Evolutionary conservation across 2,329 filamentous ascomycete genomes (phyloP).

Genomic region (Microsporum audouinii): DNA sequence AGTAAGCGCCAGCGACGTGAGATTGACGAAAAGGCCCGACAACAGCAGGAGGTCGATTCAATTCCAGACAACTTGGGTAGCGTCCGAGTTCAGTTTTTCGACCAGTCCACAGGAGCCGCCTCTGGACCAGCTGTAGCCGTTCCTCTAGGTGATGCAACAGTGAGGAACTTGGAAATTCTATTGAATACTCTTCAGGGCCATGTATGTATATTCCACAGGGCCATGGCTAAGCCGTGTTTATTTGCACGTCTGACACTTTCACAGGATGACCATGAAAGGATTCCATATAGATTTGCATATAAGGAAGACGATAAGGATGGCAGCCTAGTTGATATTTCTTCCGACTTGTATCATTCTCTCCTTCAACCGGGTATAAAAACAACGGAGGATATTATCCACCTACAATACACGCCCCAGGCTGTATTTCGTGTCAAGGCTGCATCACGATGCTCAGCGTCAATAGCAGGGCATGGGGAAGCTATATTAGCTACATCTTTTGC

Average conservation of each 20-base stretch:
- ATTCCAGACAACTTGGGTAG: conserved; percentile 60
- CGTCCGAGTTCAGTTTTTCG: conserved; percentile 76
- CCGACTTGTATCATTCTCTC: conserved; percentile 41
- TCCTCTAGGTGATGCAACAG: conserved; percentile 69
- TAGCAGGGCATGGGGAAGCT: conserved; percentile 82
- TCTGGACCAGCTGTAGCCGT: conserved; percentile 63
- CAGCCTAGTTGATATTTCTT: conserved; percentile 35
- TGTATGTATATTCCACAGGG: conserved; percentile 36
- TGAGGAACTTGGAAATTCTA: conserved; percentile 79
- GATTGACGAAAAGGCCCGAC: conserved; percentile 55
- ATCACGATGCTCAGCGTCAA: conserved; percentile 75
- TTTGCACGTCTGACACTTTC: not conserved
- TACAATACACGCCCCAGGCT: conserved; percentile 68
- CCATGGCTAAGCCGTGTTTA: not conserved
- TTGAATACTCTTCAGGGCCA: conserved; percentile 73
- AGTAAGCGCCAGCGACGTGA: conserved; percentile 79
- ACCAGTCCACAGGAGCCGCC: conserved; percentile 58
- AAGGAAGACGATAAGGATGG: conserved; percentile 31
- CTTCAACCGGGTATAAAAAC: conserved; percentile 41
- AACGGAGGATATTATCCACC: conserved; percentile 51
- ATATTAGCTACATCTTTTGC: conserved; percentile 82
- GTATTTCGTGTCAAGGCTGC: conserved; percentile 90
- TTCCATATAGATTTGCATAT: conserved; percentile 57
- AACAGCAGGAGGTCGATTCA: conserved; percentile 61
- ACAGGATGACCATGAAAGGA: conserved; percentile 46